Evolutionary conservation across 129 eudicot species (phyloP).

Genomic region (Oenanthe sinensis): DNA sequence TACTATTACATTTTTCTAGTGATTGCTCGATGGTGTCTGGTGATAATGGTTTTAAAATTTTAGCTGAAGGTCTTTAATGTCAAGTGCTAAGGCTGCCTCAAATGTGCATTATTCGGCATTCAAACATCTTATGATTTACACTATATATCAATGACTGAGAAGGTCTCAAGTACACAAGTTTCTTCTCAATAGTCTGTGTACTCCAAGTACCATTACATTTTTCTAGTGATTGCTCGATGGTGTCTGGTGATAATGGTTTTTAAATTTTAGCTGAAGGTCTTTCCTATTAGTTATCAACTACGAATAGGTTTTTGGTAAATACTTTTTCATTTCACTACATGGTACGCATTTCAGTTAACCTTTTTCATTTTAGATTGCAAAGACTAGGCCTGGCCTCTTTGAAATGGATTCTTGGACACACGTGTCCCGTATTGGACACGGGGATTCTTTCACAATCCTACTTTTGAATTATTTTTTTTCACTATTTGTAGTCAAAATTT

Average conservation of each 20-base stretch:
- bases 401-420: too few relatives aligned
- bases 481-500: too few relatives aligned
- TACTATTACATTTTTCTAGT: background rate
- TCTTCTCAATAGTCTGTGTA: background rate
- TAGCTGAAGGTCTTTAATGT: background rate
- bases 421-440: too few relatives aligned
- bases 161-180: background rate
- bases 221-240: background rate
- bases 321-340: background rate
- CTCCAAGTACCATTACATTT: background rate
- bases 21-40: background rate
- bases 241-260: background rate
- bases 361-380: background rate
- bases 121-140: background rate
- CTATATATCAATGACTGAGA: background rate
- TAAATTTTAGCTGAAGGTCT: background rate
- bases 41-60: background rate
- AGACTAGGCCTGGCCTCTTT: background rate
- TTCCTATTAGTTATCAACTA: background rate
- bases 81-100: too few relatives aligned
- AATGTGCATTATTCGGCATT: too few relatives aligned
- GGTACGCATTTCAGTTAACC: background rate
- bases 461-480: too few relatives aligned
- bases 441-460: too few relatives aligned
- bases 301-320: background rate